phyloP scores from a whole-genome alignment of 2,329 filamentous ascomycete genomes.

The Pseudopithomyces chartarum region DNA sequence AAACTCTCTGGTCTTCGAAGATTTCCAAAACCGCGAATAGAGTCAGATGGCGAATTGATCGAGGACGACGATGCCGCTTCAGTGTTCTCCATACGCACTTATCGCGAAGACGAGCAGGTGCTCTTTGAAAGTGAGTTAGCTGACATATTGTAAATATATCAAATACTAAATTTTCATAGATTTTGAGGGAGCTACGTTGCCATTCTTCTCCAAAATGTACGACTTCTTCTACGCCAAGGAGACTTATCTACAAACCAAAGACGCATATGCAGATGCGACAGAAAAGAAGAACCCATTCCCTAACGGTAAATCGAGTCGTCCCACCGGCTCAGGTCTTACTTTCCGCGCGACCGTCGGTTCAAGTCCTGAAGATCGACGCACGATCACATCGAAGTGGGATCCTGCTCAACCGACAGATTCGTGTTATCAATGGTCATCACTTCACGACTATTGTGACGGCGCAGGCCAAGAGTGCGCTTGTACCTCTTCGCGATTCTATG shows the following conservation, averaged over 20 bases:
- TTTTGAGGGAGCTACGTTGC: neutral
- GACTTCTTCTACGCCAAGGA: neutral
- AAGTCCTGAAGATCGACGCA: neutral
- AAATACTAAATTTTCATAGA: neutral
- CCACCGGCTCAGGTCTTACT: neutral
- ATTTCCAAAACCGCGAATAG: neutral
- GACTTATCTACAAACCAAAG: neutral
- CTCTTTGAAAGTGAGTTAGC: neutral
- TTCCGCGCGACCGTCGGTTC: neutral
- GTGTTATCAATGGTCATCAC: neutral
- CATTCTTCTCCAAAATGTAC: slow-evolving; percentile 6
- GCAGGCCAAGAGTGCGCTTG: slow-evolving; percentile 4
- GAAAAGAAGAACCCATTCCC: neutral
- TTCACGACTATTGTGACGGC: neutral
- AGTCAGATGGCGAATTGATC: neutral
- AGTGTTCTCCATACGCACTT: neutral
- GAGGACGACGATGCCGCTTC: neutral
- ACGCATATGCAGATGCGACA: neutral
- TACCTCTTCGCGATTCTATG: neutral
- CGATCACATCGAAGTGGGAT: neutral
- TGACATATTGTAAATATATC: neutral
- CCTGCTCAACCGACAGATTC: neutral
- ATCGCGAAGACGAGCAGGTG: neutral
- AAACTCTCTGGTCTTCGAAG: neutral
- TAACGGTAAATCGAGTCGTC: neutral